A percentile compares a stretch with the other conserved stretches of the same genome.
phyloP scores from a whole-genome alignment of 192 early-diverging fungal species.

The Entophlyctis luteolus region DNA sequence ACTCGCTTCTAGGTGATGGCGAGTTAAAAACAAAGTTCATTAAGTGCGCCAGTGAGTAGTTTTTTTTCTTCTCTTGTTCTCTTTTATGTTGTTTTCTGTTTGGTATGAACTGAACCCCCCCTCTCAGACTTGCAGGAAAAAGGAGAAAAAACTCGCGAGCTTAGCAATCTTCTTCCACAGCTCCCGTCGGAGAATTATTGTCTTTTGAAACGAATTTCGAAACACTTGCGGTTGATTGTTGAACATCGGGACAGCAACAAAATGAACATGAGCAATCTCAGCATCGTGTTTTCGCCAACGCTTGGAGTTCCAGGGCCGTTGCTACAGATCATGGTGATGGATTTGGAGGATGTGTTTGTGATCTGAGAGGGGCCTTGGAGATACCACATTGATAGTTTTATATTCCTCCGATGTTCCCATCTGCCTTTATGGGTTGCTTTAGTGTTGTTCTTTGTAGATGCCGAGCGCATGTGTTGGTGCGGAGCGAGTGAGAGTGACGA shows the following conservation, averaged over 20 bases:
- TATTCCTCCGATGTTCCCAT: too few species aligned
- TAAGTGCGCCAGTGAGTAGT: constrained; percentile 55
- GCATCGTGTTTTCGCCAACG: constrained; percentile 94
- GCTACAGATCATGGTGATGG: constrained; percentile 84
- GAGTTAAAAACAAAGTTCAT: constrained; percentile 79
- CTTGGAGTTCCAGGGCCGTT: constrained; percentile 90
- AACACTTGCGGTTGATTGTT: constrained; percentile 86
- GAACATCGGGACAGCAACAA: constrained; percentile 76
- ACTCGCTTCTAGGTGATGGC: constrained; percentile 77
- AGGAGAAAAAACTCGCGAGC: constrained; percentile 72
- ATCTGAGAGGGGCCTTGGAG: too few species aligned
- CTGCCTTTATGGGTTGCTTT: too few species aligned
- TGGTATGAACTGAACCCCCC: too few species aligned
- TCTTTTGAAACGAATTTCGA: constrained; percentile 76
- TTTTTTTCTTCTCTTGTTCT: too few species aligned
- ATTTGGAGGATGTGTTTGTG: constrained; percentile 53
- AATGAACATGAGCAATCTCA: constrained; percentile 93
- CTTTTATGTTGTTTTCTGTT: too few species aligned
- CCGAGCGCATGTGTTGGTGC: too few species aligned
- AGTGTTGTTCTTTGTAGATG: too few species aligned
- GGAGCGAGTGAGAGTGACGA: too few species aligned
- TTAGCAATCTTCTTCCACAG: constrained; percentile 71
- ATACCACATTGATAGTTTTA: too few species aligned
- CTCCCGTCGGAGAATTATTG: constrained; percentile 91
- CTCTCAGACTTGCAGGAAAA: constrained; percentile 68